These are phyloP conservation scores for Lophiostoma macrostomum DNA, from an alignment of 495 filamentous ascomycete species.

Conservation along the genomic window DNA sequence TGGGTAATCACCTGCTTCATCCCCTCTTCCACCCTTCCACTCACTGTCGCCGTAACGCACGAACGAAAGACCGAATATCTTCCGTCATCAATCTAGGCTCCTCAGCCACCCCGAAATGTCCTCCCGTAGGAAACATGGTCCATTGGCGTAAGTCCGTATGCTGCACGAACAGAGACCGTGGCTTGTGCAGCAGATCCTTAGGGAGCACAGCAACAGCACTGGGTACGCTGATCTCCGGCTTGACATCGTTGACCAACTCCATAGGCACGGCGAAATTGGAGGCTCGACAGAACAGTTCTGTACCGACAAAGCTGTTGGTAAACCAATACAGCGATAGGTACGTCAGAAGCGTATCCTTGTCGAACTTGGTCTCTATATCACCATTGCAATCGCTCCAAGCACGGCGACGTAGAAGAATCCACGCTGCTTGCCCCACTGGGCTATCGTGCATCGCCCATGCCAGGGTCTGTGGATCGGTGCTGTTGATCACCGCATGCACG, in stretches of 20 bases:
- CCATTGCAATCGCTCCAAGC: constrained; percentile 5
- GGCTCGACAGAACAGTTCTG: constrained; percentile 4
- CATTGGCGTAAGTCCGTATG: constrained; percentile 1
- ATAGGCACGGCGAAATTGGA: background rate
- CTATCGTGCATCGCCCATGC: constrained; percentile 2
- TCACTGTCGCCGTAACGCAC: background rate
- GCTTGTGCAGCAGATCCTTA: constrained; percentile 1
- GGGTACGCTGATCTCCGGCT: constrained; percentile 4
- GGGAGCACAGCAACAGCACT: constrained; percentile 1
- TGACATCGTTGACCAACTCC: constrained; percentile 1
- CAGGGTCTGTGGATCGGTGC: background rate
- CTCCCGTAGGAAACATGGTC: constrained; percentile 3
- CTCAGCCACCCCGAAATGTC: constrained; percentile 6
- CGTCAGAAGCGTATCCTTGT: constrained; percentile 8
- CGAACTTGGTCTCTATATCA: constrained; percentile 7
- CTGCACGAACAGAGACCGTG: background rate
- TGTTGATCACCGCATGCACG: background rate
- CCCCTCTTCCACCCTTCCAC: too few relatives aligned
- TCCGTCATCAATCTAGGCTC: background rate
- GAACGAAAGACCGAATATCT: constrained; percentile 4
- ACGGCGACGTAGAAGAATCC: background rate
- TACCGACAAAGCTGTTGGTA: constrained; percentile 4
- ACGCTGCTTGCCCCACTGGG: background rate
- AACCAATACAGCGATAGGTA: constrained; percentile 6
- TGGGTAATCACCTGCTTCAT: too few relatives aligned